These are phyloP conservation scores for Perilla frutescens DNA, from an alignment of 257 asterid genomes.

Conservation along the genomic window DNA sequence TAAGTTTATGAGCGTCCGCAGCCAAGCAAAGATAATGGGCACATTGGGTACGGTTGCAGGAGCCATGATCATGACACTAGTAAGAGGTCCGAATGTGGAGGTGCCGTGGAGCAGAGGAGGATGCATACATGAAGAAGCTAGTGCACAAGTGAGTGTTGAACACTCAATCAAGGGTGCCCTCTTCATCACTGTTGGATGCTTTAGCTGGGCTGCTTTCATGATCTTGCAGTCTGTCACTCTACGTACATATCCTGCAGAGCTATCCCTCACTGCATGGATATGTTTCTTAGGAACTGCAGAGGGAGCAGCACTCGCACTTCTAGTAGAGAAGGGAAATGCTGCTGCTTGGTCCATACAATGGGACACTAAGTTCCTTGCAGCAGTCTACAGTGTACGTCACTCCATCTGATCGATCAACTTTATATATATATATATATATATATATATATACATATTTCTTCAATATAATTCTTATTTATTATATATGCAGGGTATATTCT, in stretches of 20 bases:
- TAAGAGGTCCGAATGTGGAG: constrained; percentile 66
- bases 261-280: constrained; percentile 93
- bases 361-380: constrained; percentile 80
- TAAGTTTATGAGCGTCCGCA: constrained; percentile 65
- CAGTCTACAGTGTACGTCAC: constrained; percentile 60
- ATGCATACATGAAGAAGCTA: neutral
- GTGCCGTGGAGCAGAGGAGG: constrained; percentile 71
- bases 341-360: constrained; percentile 82
- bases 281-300: constrained; percentile 81
- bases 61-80: constrained; percentile 94
- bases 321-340: constrained; percentile 74
- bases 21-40: constrained; percentile 94
- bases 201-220: constrained; percentile 91
- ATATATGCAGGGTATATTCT: constrained; percentile 71
- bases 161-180: constrained; percentile 83
- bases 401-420: too few species aligned
- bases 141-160: constrained; percentile 48
- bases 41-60: constrained; percentile 86
- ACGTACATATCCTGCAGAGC: constrained; percentile 71
- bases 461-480: too few species aligned
- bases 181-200: constrained; percentile 80
- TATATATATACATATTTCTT: too few species aligned
- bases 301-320: constrained; percentile 66
- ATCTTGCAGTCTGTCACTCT: constrained; percentile 90
- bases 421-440: too few species aligned